These are phyloP conservation scores for Phytophthora melonis DNA, from an alignment of 352 stramenopile genomes.

Conservation along the genomic window DNA sequence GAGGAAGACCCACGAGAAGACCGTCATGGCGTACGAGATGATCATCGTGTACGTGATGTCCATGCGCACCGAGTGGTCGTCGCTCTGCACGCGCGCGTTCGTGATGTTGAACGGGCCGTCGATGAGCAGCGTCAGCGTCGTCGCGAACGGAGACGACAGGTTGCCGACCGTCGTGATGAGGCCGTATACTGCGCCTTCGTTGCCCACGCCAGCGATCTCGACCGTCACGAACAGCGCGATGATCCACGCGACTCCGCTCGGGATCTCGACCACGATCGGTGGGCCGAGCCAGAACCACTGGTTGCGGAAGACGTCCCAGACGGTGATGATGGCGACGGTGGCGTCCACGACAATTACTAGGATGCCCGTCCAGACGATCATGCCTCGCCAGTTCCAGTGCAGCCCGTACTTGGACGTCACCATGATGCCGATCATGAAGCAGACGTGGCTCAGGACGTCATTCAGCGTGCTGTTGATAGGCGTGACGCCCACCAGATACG, in stretches of 20 bases:
- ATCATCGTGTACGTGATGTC: slow-evolving; percentile 31
- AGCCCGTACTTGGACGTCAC: slow-evolving; percentile 33
- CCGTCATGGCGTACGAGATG: slow-evolving; percentile 26
- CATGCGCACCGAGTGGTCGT: slow-evolving; percentile 20
- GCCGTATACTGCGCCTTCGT: slow-evolving; percentile 27
- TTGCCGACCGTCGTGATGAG: slow-evolving; percentile 27
- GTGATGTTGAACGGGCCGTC: slow-evolving; percentile 29
- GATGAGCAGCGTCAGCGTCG: slow-evolving; percentile 23
- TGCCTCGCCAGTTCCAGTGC: slow-evolving; percentile 26
- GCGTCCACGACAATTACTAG: slow-evolving; percentile 25
- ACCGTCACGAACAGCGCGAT: slow-evolving; percentile 32
- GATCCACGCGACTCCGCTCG: slow-evolving; percentile 21
- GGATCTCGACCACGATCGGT: slow-evolving; percentile 28
- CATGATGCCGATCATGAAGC: slow-evolving; percentile 30
- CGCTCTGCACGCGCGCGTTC: slow-evolving; percentile 16
- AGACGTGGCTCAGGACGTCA: slow-evolving; percentile 20
- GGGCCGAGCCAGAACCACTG: slow-evolving; percentile 30
- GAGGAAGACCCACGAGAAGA: slow-evolving; percentile 32
- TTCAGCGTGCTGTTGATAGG: slow-evolving; percentile 27
- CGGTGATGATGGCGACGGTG: slow-evolving; percentile 21
- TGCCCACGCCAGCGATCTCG: slow-evolving; percentile 27
- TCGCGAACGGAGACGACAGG: slow-evolving; percentile 21
- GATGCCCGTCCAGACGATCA: slow-evolving; percentile 26
- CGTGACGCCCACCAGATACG: slow-evolving; percentile 24
- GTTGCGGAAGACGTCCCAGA: slow-evolving; percentile 30